Evolutionary conservation across 2,329 filamentous ascomycete genomes (phyloP), one percentile per base, ranked within the genome.

Genomic region (Aureobasidium subglaciale): DNA sequence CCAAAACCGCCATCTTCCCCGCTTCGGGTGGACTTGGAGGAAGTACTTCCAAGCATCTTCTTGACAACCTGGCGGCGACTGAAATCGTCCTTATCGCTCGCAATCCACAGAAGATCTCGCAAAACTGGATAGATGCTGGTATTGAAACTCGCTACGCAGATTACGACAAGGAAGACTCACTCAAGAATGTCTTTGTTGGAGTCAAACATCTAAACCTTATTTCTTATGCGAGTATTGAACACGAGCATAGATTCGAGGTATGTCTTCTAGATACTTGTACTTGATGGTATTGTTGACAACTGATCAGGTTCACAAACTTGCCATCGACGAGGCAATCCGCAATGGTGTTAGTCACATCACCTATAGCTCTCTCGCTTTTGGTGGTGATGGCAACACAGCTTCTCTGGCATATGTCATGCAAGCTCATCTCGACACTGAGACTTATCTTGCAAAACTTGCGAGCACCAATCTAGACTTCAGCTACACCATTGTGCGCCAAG

Each of bases 361-460:
- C 61, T 76, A 76, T 63, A 73, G 73, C 1, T 72, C 68, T 7
- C 66, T 77, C 6, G 73, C 67, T 0, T 76, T 76, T 50, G 64
- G 62, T 8, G 70, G 69, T 34, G 69, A 69, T 1, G 71, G 69
- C 29, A 70, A 72, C 55, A n/a, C 16, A 15, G 15, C 3, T 11
- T 42, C 40, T 9, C 11, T 15, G 24, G 70, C 70, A 1, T 63
- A 65, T 7, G 74, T 76, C 2, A 76, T 76, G 74, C 66, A 66
- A 5, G 74, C 74, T 2, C 74, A 77, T 58, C 68, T 71, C 16
- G 63, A 72, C 4, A 76, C 74, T 0, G 73, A 76, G 59, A 60
- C 61, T 15, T 73, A 72, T 45, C 59, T 77, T 50, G 42, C 54
- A 30, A n/a, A 59, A 15, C 5, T 52, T 16, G 56, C 62, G 1